These are phyloP conservation scores for Triangularia verruculosa DNA, from an alignment of 2,329 filamentous ascomycete species.

Conservation along the genomic window DNA sequence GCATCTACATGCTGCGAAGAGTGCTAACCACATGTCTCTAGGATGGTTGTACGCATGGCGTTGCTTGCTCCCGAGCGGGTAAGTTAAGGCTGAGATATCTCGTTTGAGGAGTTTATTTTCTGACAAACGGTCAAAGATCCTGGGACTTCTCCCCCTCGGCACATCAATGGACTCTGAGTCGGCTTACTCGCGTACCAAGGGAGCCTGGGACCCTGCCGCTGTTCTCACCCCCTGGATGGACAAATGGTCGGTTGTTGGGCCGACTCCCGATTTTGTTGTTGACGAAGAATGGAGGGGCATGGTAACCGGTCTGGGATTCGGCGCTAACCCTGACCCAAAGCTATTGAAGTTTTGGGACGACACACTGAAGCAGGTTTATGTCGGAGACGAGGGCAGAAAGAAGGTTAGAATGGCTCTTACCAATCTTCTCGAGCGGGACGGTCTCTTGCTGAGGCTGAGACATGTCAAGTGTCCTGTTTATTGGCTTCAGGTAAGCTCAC, in stretches of 20 bases:
- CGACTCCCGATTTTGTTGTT: conserved; percentile 47
- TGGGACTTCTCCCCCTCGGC: conserved; percentile 47
- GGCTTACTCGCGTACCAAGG: conserved; percentile 41
- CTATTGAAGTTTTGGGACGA: conserved; percentile 44
- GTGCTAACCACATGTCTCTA: neutral
- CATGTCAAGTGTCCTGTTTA: conserved; percentile 51
- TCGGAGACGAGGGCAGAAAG: conserved; percentile 47
- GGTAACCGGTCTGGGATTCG: conserved; percentile 46
- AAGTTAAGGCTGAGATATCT: neutral
- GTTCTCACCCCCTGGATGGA: conserved; percentile 43
- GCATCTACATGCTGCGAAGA: neutral
- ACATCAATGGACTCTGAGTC: conserved; percentile 55
- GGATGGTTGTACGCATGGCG: conserved; percentile 47
- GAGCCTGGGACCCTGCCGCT: conserved; percentile 48
- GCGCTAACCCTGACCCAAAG: conserved; percentile 37
- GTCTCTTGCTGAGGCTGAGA: conserved; percentile 43
- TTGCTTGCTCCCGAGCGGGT: conserved; percentile 45
- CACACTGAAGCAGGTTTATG: conserved; percentile 46
- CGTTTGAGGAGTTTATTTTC: neutral
- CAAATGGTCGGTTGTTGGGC: conserved; percentile 38
- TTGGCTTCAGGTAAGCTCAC: conserved; percentile 38
- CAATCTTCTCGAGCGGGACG: conserved; percentile 46
- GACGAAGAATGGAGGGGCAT: conserved; percentile 46
- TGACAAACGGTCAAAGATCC: conserved; percentile 29
- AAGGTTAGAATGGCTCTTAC: conserved; percentile 46